Evolutionary conservation across 31 red algal species (phyloP).

Genomic region (Porphyra umbilicalis): DNA sequence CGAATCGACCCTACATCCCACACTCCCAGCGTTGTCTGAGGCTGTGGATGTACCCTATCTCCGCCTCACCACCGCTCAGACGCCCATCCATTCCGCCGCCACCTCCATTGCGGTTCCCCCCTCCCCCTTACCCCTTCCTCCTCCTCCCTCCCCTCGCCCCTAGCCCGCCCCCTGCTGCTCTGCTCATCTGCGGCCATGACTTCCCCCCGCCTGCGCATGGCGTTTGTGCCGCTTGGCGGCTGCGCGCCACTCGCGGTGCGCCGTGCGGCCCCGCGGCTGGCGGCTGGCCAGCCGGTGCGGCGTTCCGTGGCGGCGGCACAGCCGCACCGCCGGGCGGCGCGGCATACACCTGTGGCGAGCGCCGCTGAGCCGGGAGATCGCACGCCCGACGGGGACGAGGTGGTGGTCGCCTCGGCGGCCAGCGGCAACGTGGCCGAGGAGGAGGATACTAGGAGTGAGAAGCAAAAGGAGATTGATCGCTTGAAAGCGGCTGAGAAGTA

Average conservation of each 20-base stretch:
- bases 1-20: too few species aligned
- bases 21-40: too few species aligned
- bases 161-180: too few species aligned
- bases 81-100: too few species aligned
- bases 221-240: not conserved
- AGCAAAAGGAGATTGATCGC: conserved; percentile 72
- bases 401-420: not conserved
- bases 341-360: not conserved
- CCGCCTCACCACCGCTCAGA: too few species aligned
- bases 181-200: too few species aligned
- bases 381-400: not conserved
- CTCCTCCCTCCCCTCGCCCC: too few species aligned
- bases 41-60: too few species aligned
- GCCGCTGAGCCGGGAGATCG: not conserved
- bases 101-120: too few species aligned
- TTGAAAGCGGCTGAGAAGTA: conserved; percentile 72
- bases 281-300: not conserved
- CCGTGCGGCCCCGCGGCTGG: not conserved
- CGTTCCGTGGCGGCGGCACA: not conserved
- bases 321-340: not conserved
- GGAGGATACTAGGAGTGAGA: conserved; percentile 25
- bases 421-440: not conserved
- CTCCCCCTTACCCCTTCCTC: too few species aligned
- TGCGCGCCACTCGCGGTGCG: not conserved
- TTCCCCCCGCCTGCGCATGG: not conserved